Conservation (phyloP, 2,329 filamentous ascomycete genomes). For the Aspergillus ustus region DNA sequence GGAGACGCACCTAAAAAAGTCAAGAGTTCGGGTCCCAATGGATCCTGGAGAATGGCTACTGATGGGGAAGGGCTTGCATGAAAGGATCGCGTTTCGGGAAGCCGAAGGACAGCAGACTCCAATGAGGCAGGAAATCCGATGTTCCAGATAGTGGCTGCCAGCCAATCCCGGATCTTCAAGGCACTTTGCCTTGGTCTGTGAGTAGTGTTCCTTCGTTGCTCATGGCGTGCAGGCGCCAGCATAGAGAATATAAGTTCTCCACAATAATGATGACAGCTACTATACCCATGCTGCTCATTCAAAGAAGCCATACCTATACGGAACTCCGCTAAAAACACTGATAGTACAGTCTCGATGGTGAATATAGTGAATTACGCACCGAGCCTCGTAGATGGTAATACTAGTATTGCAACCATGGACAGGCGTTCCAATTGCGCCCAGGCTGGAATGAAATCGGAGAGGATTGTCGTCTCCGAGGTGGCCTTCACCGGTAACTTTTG, state of each 20-base stretch:
- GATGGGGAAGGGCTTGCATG: background rate
- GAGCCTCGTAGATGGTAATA: background rate
- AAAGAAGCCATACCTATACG: background rate
- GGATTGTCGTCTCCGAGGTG: background rate
- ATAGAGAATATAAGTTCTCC: background rate
- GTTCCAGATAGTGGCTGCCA: background rate
- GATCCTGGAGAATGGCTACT: background rate
- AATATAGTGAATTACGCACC: background rate
- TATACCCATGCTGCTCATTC: too few relatives aligned
- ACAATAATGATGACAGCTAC: background rate
- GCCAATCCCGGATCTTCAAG: conserved; percentile 5
- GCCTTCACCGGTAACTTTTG: background rate
- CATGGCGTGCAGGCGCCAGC: conserved; percentile 1
- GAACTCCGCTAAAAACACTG: background rate
- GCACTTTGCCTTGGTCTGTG: background rate
- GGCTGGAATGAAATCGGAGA: background rate
- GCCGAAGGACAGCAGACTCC: conserved; percentile 12
- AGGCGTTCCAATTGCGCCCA: background rate
- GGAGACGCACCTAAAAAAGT: background rate
- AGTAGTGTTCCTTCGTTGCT: background rate
- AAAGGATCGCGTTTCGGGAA: conserved; percentile 18
- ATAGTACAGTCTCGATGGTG: background rate
- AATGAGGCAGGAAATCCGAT: conserved; percentile 12
- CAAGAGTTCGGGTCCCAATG: background rate
- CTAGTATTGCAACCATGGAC: background rate